Evolutionary conservation across 192 early-diverging fungal genomes (phyloP).

Genomic region (Mycoemilia scoparia): DNA sequence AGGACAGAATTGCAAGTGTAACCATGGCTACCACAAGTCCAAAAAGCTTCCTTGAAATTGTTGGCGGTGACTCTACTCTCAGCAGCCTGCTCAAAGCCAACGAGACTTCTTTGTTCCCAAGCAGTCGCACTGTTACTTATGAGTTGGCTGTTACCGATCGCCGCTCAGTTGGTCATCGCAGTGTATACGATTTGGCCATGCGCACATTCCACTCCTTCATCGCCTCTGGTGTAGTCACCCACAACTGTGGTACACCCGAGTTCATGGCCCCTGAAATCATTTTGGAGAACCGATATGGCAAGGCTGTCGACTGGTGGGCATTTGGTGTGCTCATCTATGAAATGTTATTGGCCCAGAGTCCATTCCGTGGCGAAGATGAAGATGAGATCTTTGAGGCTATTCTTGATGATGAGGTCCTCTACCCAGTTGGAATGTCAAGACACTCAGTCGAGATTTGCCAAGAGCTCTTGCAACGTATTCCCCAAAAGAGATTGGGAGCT

Average conservation of each 20-base stretch:
- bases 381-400: slow-evolving; percentile 98
- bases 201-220: no score
- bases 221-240: no score
- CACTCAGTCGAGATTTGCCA: slow-evolving; percentile 85
- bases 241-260: slow-evolving; percentile 94
- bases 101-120: no score
- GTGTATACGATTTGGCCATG: no score
- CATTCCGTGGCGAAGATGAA: slow-evolving; percentile 90
- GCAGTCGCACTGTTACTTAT: no score
- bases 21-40: no score
- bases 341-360: slow-evolving; percentile 82
- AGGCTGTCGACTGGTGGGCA: slow-evolving; percentile 99
- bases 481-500: slow-evolving; percentile 63
- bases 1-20: no score
- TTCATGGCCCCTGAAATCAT: slow-evolving; percentile 99
- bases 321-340: slow-evolving; percentile 74
- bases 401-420: slow-evolving; percentile 85
- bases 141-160: no score
- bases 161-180: no score
- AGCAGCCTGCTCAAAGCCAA: no score
- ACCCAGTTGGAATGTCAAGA: slow-evolving; percentile 82
- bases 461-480: slow-evolving; percentile 78
- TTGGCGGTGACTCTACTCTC: no score
- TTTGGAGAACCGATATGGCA: slow-evolving; percentile 81
- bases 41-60: no score